These are phyloP conservation scores for Lentinus tigrinus DNA, from an alignment of 768 basidiomycete genomes.

Conservation along the genomic window DNA sequence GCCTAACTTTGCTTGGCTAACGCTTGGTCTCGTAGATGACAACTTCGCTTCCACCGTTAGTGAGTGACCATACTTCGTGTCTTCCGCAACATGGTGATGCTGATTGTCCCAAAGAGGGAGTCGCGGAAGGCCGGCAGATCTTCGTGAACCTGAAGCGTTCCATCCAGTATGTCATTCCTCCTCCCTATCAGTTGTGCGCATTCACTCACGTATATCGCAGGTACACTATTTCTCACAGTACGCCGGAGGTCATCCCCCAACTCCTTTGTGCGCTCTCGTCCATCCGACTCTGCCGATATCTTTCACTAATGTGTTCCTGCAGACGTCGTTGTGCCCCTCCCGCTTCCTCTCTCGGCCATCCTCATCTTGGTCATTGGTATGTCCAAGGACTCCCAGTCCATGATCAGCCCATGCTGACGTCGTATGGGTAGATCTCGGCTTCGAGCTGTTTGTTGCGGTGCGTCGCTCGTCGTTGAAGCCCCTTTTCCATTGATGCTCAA, in stretches of 20 bases:
- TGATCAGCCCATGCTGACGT: not conserved
- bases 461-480: slow-evolving; percentile 20
- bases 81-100: not conserved
- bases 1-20: not conserved
- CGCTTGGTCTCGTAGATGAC: slow-evolving; percentile 44
- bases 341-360: slow-evolving; percentile 65
- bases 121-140: slow-evolving; percentile 66
- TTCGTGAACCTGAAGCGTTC: slow-evolving; percentile 72
- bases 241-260: slow-evolving; percentile 69
- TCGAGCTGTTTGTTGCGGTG: slow-evolving; percentile 67
- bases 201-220: slow-evolving; percentile 26
- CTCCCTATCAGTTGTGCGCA: not conserved
- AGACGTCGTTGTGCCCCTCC: slow-evolving; percentile 70
- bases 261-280: slow-evolving; percentile 49
- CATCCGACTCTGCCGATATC: not conserved
- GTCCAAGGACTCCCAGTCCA: slow-evolving; percentile 21
- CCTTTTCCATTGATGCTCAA: not conserved
- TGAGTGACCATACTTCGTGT: slow-evolving; percentile 33
- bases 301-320: not conserved
- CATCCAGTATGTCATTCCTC: slow-evolving; percentile 47
- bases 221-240: slow-evolving; percentile 66
- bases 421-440: slow-evolving; percentile 56
- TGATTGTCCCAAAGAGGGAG: slow-evolving; percentile 46
- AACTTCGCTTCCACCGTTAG: slow-evolving; percentile 74
- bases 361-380: slow-evolving; percentile 69